Conservation (phyloP, 108 stramenopile species). For the Parmales sp. region DNA sequence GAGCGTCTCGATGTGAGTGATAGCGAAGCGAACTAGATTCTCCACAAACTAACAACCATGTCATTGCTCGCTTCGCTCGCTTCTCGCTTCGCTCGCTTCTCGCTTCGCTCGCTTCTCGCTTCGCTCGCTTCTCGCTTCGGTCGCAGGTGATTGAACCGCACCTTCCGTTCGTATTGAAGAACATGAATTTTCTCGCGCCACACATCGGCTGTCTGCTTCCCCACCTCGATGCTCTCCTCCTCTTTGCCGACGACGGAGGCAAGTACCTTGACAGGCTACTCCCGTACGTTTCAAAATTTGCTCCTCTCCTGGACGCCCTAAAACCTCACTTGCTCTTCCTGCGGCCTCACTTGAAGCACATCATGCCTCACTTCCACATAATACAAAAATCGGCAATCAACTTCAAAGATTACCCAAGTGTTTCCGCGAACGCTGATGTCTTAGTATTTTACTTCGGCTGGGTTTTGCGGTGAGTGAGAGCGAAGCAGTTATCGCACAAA, state of each 20-base stretch:
- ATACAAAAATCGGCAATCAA: constrained; percentile 24
- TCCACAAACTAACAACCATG: no score
- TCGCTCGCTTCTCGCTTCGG: no score
- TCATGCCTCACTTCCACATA: neutral
- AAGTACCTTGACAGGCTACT: constrained; percentile 31
- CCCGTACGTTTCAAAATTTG: constrained; percentile 50
- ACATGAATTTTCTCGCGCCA: constrained; percentile 60
- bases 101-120: no score
- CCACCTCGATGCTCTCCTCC: constrained; percentile 53
- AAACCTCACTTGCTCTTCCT: constrained; percentile 58
- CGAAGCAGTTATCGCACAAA: no score
- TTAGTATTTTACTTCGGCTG: constrained; percentile 62
- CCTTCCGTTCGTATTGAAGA: constrained; percentile 57
- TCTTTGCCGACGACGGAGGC: constrained; percentile 47
- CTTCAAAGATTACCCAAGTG: neutral
- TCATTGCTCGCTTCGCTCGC: no score
- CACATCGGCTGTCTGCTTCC: constrained; percentile 53
- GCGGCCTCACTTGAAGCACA: constrained; percentile 40
- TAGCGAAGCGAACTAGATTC: no score
- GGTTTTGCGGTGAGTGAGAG: constrained; percentile 48
- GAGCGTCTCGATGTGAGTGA: neutral
- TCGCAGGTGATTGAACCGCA: constrained; percentile 65
- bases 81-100: no score
- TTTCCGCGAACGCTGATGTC: constrained; percentile 58
- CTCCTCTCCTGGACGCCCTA: constrained; percentile 41